Evolutionary conservation across 768 basidiomycete genomes (phyloP), one percentile per base, ranked within the genome.

Genomic region (Nidula microcarpa): DNA sequence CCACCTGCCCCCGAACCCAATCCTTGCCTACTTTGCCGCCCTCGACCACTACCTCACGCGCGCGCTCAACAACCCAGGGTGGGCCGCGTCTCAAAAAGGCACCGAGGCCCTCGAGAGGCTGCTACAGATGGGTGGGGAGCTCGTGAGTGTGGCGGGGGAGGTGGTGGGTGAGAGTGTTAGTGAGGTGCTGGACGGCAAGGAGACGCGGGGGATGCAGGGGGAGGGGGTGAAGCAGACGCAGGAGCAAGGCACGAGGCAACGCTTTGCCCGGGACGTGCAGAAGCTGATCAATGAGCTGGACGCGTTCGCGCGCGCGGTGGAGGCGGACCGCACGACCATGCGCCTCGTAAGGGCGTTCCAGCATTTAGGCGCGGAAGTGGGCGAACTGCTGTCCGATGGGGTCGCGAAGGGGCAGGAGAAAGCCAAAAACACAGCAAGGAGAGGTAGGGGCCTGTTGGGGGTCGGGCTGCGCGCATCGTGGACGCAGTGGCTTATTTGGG

Each of bases 401-500:
- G 41, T 50, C 6, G 43, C 39, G 47, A 48, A 39, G 33, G 51
- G 50, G 3, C 43, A 17, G 34, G 49, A 43, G 37, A 50, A 35
- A 52, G 51, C 5, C 45, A 45, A 7, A 43, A 39, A 47, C 47
- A 58, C 23, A 47, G 53, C 41, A 43, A 60, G 30, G 44, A 45
- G 43, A 8, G 37, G 17, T 45, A n/a, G n/a, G n/a, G 10, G 44
- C 8, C 18, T 10, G 10, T 23, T 45, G 10, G 53, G 53, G 56
- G 47, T 56, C 53, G 53, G 18, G 58, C n/a, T n/a, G n/a, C n/a
- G n/a, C n/a, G 61, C 51, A 45, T 68, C 11, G 36, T 61, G 53
- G 63, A 62, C 57, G 54, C 65, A 59, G 33, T 69, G 56, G 61
- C 45, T 72, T 3, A 67, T 60, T 8, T 76, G 71, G 71, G 55